Percentiles rank a stretch among this genome's conserved stretches.
These are phyloP conservation scores for Eimeria necatrix DNA, from an alignment of 169 alveolate species.

Conservation along the genomic window DNA sequence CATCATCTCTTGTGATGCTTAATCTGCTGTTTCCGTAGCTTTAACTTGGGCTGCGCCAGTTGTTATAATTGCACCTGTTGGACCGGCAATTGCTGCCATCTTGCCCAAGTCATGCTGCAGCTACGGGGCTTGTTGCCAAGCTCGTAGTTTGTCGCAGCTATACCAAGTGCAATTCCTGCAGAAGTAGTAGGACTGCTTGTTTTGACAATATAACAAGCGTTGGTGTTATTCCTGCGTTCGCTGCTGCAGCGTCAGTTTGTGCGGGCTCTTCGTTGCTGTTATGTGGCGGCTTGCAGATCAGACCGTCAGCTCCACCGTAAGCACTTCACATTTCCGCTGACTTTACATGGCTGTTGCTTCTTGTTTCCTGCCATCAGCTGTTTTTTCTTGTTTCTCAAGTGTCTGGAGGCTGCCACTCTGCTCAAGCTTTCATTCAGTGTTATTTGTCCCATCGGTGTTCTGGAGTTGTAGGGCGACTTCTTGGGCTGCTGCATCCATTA, in stretches of 20 bases:
- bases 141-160: no score
- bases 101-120: no score
- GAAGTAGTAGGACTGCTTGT: no score
- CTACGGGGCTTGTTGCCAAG: no score
- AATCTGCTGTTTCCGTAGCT: not conserved
- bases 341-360: not conserved
- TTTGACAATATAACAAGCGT: no score
- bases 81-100: no score
- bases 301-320: slow-evolving; percentile 37
- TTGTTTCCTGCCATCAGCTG: not conserved
- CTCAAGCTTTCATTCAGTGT: no score
- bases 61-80: not conserved
- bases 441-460: not conserved
- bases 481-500: not conserved
- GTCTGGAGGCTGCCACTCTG: no score
- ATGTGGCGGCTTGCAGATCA: slow-evolving; percentile 35
- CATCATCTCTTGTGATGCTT: not conserved
- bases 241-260: slow-evolving; percentile 62
- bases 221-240: not conserved
- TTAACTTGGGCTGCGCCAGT: not conserved
- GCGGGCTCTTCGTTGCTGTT: slow-evolving; percentile 60
- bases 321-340: not conserved
- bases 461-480: not conserved
- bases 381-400: no score
- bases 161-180: no score